phyloP scores from a whole-genome alignment of 1,284 basidiomycete species.

The Coniophora puteana region DNA sequence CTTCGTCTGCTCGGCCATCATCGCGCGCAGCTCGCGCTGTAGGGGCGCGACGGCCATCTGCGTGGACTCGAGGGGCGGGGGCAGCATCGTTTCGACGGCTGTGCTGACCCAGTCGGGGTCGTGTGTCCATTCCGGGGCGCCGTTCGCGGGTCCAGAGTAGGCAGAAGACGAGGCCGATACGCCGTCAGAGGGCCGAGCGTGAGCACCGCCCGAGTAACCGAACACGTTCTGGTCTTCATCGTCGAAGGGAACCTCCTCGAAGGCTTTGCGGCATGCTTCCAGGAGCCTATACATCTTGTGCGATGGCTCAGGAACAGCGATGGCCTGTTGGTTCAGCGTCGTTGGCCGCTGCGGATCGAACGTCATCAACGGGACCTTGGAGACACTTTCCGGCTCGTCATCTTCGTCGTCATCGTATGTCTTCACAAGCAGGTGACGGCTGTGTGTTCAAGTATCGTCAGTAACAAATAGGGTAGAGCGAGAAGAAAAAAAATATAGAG shows the following conservation, averaged over 20 bases:
- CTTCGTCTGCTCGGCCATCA: constrained; percentile 52
- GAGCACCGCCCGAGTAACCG: constrained; percentile 11
- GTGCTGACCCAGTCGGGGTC: constrained; percentile 43
- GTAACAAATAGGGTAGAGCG: too few relatives aligned
- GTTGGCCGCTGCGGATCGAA: constrained; percentile 18
- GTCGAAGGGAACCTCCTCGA: constrained; percentile 37
- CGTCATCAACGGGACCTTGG: neutral
- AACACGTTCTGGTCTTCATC: constrained; percentile 47
- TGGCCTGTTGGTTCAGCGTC: constrained; percentile 25
- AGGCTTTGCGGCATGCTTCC: constrained; percentile 34
- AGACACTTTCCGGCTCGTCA: constrained; percentile 1
- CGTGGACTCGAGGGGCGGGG: constrained; percentile 49
- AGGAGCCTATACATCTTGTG: constrained; percentile 46
- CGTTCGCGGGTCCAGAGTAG: too few relatives aligned
- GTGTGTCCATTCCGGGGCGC: constrained; percentile 48
- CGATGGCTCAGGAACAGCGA: constrained; percentile 52
- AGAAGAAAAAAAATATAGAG: too few relatives aligned
- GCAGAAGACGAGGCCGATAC: too few relatives aligned
- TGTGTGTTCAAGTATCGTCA: constrained; percentile 19
- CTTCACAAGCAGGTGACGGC: constrained; percentile 62
- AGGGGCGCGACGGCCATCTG: constrained; percentile 48
- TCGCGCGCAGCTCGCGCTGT: constrained; percentile 49
- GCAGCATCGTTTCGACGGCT: constrained; percentile 42
- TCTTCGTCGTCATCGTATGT: constrained; percentile 9
- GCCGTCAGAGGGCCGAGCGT: too few relatives aligned